These are phyloP conservation scores for Ilex asprella DNA, from an alignment of 257 asterid genomes.

Conservation along the genomic window DNA sequence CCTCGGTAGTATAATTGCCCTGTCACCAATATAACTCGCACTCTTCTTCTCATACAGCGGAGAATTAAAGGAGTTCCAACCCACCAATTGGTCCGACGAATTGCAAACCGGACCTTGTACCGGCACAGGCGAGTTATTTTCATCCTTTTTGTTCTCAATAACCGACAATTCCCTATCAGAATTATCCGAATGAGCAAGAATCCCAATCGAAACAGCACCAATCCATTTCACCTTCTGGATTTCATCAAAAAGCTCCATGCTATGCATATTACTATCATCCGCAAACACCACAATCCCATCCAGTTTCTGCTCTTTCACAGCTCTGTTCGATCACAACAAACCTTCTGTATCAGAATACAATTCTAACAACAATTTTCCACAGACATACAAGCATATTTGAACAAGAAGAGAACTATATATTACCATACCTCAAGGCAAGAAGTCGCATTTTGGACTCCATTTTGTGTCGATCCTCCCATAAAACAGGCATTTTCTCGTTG, in stretches of 20 bases:
- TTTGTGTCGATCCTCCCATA: slow-evolving; percentile 85
- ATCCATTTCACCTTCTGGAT: slow-evolving; percentile 87
- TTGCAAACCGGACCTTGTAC: slow-evolving; percentile 97
- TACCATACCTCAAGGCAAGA: slow-evolving; percentile 67
- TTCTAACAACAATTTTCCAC: neutral
- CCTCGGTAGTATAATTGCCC: slow-evolving; percentile 76
- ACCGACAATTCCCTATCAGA: slow-evolving; percentile 32
- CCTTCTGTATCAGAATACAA: neutral
- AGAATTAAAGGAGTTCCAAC: slow-evolving; percentile 75
- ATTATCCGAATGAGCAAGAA: slow-evolving; percentile 66
- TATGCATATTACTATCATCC: slow-evolving; percentile 97
- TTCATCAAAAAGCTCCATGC: slow-evolving; percentile 89
- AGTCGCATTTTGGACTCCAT: slow-evolving; percentile 82
- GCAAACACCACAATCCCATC: slow-evolving; percentile 92
- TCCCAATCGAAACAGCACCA: slow-evolving; percentile 82
- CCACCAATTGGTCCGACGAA: slow-evolving; percentile 66
- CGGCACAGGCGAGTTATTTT: slow-evolving; percentile 48
- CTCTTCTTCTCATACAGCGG: slow-evolving; percentile 43
- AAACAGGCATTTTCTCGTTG: slow-evolving; percentile 58
- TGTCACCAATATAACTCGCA: slow-evolving; percentile 78
- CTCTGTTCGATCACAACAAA: slow-evolving; percentile 32
- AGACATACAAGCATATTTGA: neutral
- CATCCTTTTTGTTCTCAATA: slow-evolving; percentile 31
- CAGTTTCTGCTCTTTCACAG: slow-evolving; percentile 59
- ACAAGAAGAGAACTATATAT: neutral